Evolutionary conservation across 176 grass and related monocot genomes (phyloP).

Genomic region (Hyparrhenia diplandra): DNA sequence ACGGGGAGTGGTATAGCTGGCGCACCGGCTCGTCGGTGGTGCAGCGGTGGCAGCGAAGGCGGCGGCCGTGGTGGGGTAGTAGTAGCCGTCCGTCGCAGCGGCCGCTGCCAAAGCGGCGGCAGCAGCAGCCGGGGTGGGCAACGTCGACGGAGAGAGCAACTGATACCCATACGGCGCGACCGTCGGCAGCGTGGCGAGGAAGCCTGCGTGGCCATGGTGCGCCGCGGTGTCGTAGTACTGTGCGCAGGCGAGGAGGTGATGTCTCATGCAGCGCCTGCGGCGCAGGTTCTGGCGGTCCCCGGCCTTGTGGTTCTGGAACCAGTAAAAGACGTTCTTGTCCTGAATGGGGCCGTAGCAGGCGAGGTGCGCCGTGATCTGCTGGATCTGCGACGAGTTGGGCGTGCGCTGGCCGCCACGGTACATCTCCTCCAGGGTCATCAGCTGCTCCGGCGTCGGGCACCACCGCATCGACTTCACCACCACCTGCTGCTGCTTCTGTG

Average conservation of each 20-base stretch:
- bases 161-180: neutral
- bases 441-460: conserved; percentile 97
- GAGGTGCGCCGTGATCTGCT: conserved; percentile 85
- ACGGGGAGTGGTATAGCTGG: neutral
- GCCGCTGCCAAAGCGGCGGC: neutral
- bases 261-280: conserved; percentile 71
- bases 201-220: neutral
- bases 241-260: conserved; percentile 43
- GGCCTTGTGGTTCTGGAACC: conserved; percentile 98
- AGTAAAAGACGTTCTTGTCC: conserved; percentile 96
- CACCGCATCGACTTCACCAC: conserved; percentile 46
- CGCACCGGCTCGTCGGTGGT: neutral
- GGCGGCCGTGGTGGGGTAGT: conserved; percentile 14
- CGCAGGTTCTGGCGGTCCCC: conserved; percentile 88
- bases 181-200: neutral
- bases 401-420: conserved; percentile 78
- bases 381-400: conserved; percentile 81
- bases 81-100: neutral
- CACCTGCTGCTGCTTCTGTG: conserved; percentile 5
- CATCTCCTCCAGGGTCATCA: conserved; percentile 91
- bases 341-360: conserved; percentile 78
- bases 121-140: neutral
- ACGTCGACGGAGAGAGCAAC: conserved; percentile 2
- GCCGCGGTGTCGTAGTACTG: conserved; percentile 32
- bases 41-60: neutral